Evolutionary conservation across 2,329 filamentous ascomycete genomes (phyloP), one percentile per base, ranked within the genome.

Genomic region (Escovopsis weberi): DNA sequence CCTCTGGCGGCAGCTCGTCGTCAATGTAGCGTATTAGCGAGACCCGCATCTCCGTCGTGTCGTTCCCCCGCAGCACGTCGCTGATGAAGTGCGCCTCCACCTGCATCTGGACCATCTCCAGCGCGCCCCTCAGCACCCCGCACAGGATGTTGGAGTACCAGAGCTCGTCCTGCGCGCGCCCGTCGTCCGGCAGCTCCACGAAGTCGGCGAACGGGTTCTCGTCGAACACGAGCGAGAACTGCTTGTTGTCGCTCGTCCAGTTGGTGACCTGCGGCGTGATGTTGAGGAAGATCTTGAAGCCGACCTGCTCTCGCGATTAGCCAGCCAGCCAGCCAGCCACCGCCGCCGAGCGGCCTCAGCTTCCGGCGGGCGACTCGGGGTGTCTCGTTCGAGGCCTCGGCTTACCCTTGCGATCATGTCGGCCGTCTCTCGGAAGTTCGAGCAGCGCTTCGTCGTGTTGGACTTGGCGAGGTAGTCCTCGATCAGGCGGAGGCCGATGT

Each of bases 21-120:
- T 98, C 91, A 53, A 98, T 94, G 59, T 94, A 95, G 53, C 89
- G 76, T 54, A 96, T 76, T 54, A 98, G 66, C 26, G 85, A 85
- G 56, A 98, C 82, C 55, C 89, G 75, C 85, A 98, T 95, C 69
- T 98, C 91, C 1, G 91, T 98, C 15, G 85, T 89, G 59, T 98
- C 91, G 56, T 95, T 89, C 3, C 91, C 91, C 44, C 87, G 78
- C 46, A 98, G 69, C 30, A 94, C 75, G 60, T 98, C 91, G 60
- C 85, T 95, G 55, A 94, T 83, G 59, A 96, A 98, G 58, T 94
- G 88, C 38, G 86, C 86, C 59, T 98, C 89, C 4, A 96, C 87
- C 63, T 96, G 91, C 86, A 96, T 94, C 73, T 96, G 89, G 56
- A 96, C 89, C 91, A 98, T 98, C 63, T 98, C 91, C 45, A 98